These are phyloP conservation scores for Chlamydomonas applanata DNA, from an alignment of 139 green algal species.

Conservation along the genomic window DNA sequence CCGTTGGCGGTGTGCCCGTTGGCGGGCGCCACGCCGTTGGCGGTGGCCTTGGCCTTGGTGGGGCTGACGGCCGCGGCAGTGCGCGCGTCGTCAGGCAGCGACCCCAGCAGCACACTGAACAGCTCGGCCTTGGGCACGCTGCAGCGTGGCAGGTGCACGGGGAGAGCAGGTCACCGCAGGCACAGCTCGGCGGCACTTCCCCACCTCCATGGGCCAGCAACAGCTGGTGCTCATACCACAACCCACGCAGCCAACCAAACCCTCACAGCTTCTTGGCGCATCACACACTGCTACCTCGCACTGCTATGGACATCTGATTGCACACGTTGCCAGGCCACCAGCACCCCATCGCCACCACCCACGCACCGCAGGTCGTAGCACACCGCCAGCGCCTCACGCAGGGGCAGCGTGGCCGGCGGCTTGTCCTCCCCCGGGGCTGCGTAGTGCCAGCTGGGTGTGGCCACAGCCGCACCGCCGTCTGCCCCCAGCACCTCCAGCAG, in stretches of 20 bases:
- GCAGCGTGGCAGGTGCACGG: neutral
- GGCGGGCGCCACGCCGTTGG: neutral
- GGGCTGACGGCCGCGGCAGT: too few species aligned
- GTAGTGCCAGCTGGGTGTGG: constrained; percentile 55
- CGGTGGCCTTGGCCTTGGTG: neutral
- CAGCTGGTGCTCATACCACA: too few species aligned
- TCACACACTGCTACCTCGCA: too few species aligned
- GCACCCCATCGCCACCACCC: too few species aligned
- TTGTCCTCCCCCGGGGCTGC: neutral
- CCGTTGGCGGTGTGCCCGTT: too few species aligned
- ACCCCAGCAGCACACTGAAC: constrained; percentile 37
- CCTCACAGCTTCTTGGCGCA: too few species aligned
- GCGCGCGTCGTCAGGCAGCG: constrained; percentile 2
- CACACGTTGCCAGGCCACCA: too few species aligned
- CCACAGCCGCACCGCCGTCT: constrained; percentile 31
- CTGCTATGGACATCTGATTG: too few species aligned
- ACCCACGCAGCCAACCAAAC: too few species aligned
- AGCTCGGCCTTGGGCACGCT: constrained; percentile 61
- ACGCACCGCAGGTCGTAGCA: constrained; percentile 79
- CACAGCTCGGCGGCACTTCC: too few species aligned
- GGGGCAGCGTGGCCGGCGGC: constrained; percentile 28
- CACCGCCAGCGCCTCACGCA: constrained; percentile 56
- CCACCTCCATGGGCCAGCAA: too few species aligned
- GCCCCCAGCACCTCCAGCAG: constrained; percentile 54
- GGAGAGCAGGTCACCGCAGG: too few species aligned